phyloP scores from a whole-genome alignment of 768 basidiomycete species.

The Mrakia gelida region DNA sequence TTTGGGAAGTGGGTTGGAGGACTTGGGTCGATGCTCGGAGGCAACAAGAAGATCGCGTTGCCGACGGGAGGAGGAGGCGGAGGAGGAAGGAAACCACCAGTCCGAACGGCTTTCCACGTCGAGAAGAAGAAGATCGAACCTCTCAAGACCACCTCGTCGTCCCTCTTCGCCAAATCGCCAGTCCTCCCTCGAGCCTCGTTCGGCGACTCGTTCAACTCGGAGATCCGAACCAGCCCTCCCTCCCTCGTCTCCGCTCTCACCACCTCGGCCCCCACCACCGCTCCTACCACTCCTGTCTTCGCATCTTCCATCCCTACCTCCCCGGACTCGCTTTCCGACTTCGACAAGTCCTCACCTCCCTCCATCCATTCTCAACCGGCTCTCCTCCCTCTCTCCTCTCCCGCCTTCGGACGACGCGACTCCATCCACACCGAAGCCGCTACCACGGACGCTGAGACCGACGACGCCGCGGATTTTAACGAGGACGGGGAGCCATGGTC shows the following conservation, averaged over 20 bases:
- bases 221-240: not conserved
- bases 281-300: slow-evolving; percentile 2
- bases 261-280: slow-evolving; percentile 11
- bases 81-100: slow-evolving; percentile 15
- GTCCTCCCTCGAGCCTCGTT: slow-evolving; percentile 19
- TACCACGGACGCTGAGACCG: slow-evolving; percentile 13
- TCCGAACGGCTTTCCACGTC: slow-evolving; percentile 10
- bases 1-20: slow-evolving; percentile 82
- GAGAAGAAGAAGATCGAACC: slow-evolving; percentile 19
- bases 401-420: slow-evolving; percentile 6
- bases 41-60: slow-evolving; percentile 9
- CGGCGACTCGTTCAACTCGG: slow-evolving; percentile 4
- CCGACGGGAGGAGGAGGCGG: slow-evolving; percentile 9
- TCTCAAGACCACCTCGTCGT: slow-evolving; percentile 3
- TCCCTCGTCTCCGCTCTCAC: slow-evolving; percentile 12
- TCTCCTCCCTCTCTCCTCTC: not conserved
- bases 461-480: slow-evolving; percentile 20
- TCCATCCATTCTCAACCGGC: not conserved
- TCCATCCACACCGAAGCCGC: not conserved
- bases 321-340: not conserved
- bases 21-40: slow-evolving; percentile 46
- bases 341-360: not conserved
- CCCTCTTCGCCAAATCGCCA: slow-evolving; percentile 25
- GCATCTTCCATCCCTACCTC: not conserved
- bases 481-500: slow-evolving; percentile 51